A percentile compares a stretch with the other conserved stretches of the same genome.
Conservation (phyloP, 2,329 filamentous ascomycete species). For the Arthrinium phaeospermum region DNA sequence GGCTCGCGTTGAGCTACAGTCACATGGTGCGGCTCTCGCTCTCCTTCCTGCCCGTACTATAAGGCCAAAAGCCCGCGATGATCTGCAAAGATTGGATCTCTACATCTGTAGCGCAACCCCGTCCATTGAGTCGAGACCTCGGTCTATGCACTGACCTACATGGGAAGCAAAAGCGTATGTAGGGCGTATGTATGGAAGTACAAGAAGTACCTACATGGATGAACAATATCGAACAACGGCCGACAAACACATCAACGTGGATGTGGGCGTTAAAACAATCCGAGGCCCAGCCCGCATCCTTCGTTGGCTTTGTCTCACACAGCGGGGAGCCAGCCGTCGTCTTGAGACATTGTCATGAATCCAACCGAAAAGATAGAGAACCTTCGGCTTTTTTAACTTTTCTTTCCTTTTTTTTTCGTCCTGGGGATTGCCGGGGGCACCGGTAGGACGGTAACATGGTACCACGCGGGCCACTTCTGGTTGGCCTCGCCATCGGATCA, state of each 20-base stretch:
- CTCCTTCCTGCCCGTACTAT: neutral
- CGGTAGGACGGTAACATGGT: neutral
- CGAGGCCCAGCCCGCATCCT: neutral
- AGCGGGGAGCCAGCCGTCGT: neutral
- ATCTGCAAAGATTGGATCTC: neutral
- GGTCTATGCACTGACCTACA: neutral
- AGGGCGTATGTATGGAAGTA: neutral
- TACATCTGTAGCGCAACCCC: neutral
- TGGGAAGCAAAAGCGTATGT: neutral
- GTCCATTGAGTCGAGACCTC: neutral
- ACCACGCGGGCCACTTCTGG: neutral
- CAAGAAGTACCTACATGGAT: neutral
- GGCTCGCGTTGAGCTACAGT: neutral
- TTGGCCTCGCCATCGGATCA: neutral
- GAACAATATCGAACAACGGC: neutral
- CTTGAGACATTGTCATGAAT: neutral
- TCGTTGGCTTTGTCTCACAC: constrained; percentile 1
- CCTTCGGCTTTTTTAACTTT: neutral
- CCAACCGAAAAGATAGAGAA: neutral
- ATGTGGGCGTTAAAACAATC: neutral
- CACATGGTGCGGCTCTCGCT: neutral
- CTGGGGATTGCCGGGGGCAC: neutral
- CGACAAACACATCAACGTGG: neutral
- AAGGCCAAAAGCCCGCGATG: neutral
- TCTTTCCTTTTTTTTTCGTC: neutral